phyloP scores from a whole-genome alignment of 352 stramenopile genomes.

The Pythium coloratum region DNA sequence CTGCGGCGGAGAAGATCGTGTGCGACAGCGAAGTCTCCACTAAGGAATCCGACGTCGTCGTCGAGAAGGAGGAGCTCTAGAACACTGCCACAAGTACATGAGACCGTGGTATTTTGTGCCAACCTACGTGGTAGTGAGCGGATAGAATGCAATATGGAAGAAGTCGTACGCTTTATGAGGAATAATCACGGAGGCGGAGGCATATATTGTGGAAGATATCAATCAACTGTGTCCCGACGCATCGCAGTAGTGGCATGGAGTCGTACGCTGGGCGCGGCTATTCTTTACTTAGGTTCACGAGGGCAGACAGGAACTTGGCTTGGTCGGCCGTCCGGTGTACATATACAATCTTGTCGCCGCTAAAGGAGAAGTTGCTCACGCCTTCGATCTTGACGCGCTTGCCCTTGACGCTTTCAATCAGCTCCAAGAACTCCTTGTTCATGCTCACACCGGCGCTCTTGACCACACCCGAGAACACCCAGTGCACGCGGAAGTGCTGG shows the following conservation, averaged over 20 bases:
- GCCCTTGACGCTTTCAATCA: constrained; percentile 83
- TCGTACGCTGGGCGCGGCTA: constrained; percentile 26
- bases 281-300: constrained; percentile 77
- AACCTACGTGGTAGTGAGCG: background rate
- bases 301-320: constrained; percentile 82
- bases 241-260: background rate
- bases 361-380: constrained; percentile 89
- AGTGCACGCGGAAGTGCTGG: constrained; percentile 87
- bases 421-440: constrained; percentile 87
- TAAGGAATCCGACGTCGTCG: constrained; percentile 6
- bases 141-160: background rate
- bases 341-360: constrained; percentile 87
- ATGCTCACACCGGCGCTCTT: constrained; percentile 81
- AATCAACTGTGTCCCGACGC: constrained; percentile 16
- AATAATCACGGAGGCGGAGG: constrained; percentile 11
- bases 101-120: background rate
- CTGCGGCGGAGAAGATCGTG: constrained; percentile 29
- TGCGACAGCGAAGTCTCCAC: constrained; percentile 30
- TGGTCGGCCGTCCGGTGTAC: constrained; percentile 87
- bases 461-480: constrained; percentile 71
- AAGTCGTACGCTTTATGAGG: background rate
- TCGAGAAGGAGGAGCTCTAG: constrained; percentile 51
- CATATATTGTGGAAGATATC: constrained; percentile 21
- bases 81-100: background rate
- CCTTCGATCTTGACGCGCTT: constrained; percentile 80